A percentile compares a stretch with the other conserved stretches of the same genome.
Evolutionary conservation across 495 filamentous ascomycete genomes (phyloP).

Genomic region (Lophiotrema nucula): DNA sequence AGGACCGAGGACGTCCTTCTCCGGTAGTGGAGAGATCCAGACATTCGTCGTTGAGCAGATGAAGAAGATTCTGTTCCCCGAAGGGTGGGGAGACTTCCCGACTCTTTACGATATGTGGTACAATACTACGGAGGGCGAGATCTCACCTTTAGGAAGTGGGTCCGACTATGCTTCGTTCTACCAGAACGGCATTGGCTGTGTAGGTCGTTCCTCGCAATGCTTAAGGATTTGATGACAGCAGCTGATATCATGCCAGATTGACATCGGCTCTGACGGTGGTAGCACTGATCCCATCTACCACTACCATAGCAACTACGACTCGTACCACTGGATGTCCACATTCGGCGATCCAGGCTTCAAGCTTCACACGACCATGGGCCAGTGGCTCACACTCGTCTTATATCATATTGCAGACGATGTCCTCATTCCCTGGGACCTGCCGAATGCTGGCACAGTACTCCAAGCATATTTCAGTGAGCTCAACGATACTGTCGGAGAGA

Average conservation of each 20-base stretch:
- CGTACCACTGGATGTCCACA: slow-evolving; percentile 35
- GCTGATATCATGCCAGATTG: slow-evolving; percentile 26
- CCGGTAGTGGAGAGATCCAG: slow-evolving; percentile 35
- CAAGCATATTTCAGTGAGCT: slow-evolving; percentile 25
- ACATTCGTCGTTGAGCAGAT: slow-evolving; percentile 31
- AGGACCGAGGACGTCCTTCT: slow-evolving; percentile 39
- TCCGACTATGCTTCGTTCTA: slow-evolving; percentile 38
- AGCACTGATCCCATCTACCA: slow-evolving; percentile 36
- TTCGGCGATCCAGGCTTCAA: slow-evolving; percentile 37
- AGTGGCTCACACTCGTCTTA: slow-evolving; percentile 38
- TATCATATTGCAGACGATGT: slow-evolving; percentile 41
- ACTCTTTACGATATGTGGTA: slow-evolving; percentile 42
- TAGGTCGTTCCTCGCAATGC: no score
- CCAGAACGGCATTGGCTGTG: slow-evolving; percentile 35
- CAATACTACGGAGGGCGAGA: slow-evolving; percentile 27
- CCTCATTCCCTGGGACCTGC: slow-evolving; percentile 42
- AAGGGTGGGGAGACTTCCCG: slow-evolving; percentile 33
- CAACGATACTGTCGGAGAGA: slow-evolving; percentile 17
- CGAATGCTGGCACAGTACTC: slow-evolving; percentile 21
- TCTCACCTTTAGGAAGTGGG: slow-evolving; percentile 34
- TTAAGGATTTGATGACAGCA: no score
- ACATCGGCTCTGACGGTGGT: slow-evolving; percentile 32
- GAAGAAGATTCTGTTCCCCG: slow-evolving; percentile 36
- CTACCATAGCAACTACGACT: slow-evolving; percentile 39
- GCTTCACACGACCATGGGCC: slow-evolving; percentile 34